These are phyloP conservation scores for Diplodia seriata DNA, from an alignment of 2,329 filamentous ascomycete species.

Conservation along the genomic window DNA sequence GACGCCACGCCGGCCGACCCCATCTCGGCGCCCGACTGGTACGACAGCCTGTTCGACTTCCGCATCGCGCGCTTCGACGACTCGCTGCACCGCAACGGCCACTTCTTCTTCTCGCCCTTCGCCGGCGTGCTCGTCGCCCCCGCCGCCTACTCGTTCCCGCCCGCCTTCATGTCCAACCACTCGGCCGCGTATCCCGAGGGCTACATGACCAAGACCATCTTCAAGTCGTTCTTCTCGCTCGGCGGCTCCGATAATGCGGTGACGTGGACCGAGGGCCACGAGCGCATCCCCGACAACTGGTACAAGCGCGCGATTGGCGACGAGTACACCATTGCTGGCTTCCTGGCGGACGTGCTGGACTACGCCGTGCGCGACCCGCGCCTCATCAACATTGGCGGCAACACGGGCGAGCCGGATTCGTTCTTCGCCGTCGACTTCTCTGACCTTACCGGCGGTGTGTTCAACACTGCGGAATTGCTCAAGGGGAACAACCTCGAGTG, in stretches of 20 bases:
- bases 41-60: conserved; percentile 52
- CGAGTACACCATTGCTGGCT: conserved; percentile 37
- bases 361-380: conserved; percentile 24
- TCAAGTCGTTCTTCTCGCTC: conserved; percentile 54
- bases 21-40: not conserved
- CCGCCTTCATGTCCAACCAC: conserved; percentile 44
- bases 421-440: conserved; percentile 57
- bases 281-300: too few species aligned
- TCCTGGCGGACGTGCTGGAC: conserved; percentile 34
- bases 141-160: conserved; percentile 45
- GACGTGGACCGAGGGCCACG: too few species aligned
- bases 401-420: conserved; percentile 59
- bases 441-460: conserved; percentile 53
- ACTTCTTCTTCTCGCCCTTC: conserved; percentile 61
- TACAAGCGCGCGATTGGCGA: conserved; percentile 49
- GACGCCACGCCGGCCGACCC: not conserved
- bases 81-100: conserved; percentile 57
- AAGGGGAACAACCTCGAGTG: conserved; percentile 50
- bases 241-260: too few species aligned
- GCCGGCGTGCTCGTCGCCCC: conserved; percentile 53
- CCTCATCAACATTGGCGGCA: conserved; percentile 56
- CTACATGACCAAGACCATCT: conserved; percentile 43
- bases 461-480: conserved; percentile 44
- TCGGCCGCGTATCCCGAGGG: conserved; percentile 45
- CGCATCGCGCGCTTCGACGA: conserved; percentile 55